Evolutionary conservation across 768 basidiomycete genomes (phyloP).

Genomic region (Tylopilus rubrobrunneus): DNA sequence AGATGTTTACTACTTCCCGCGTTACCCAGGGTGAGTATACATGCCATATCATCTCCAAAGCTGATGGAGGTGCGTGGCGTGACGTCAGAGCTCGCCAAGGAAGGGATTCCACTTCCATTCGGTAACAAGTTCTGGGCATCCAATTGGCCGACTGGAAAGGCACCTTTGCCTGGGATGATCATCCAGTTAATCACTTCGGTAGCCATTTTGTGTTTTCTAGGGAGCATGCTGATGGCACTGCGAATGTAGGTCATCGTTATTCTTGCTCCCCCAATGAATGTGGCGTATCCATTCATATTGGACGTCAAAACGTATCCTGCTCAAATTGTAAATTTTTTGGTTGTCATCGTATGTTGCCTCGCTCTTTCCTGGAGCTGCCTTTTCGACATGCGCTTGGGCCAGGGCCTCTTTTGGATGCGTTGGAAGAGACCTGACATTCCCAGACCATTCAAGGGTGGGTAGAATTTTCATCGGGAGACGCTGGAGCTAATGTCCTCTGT

Average conservation of each 20-base stretch:
- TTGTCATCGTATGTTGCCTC: too few species aligned
- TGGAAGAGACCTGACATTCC: too few species aligned
- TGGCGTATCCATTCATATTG: conserved; percentile 32
- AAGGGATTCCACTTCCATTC: conserved; percentile 57
- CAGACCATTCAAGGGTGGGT: too few species aligned
- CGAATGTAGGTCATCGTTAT: conserved; percentile 44
- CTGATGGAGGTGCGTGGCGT: too few species aligned
- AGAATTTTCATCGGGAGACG: too few species aligned
- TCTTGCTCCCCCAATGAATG: conserved; percentile 45
- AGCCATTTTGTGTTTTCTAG: not conserved
- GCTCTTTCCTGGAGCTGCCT: too few species aligned
- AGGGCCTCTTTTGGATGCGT: too few species aligned
- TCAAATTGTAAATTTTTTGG: too few species aligned
- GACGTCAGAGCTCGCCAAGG: conserved; percentile 51
- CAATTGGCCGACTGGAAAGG: conserved; percentile 55
- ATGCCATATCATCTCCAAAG: too few species aligned
- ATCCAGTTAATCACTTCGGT: conserved; percentile 48
- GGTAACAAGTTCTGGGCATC: conserved; percentile 58
- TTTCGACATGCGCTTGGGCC: too few species aligned
- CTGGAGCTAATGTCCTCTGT: too few species aligned
- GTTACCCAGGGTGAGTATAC: conserved; percentile 44
- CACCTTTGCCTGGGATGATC: conserved; percentile 51
- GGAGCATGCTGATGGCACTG: conserved; percentile 1
- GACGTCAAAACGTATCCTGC: conserved; percentile 36
- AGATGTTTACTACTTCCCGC: conserved; percentile 48